Evolutionary conservation across 2,329 filamentous ascomycete genomes (phyloP), one percentile per base, ranked within the genome.

Genomic region (Stachybotrys echinatus): DNA sequence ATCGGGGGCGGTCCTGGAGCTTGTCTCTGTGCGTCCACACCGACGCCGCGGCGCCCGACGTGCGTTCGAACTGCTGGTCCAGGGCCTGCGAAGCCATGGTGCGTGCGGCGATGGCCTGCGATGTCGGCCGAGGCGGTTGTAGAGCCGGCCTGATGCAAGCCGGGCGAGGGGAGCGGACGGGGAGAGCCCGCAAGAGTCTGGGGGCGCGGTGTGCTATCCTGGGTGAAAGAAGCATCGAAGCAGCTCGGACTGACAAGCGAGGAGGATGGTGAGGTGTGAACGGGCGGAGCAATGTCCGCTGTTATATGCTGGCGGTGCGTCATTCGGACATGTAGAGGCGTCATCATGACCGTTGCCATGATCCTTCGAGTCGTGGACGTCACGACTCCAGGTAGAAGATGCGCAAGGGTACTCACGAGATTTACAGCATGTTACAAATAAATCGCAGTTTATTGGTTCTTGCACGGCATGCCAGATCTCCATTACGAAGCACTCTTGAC

Each of bases 11-110:
- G 3, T 58, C 56, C 0, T 50, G 53, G 0, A 81, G 79, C 1
- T 73, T 74, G 21, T 75, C 65, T 0, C 64, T 65, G 54, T 79
- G 76, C 0, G 77, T 62, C 78, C 79, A 83, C 19, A 82, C 79
- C 0, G 79, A 59, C 47, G 79, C 74, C 4, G 67, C 73, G 18
- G 68, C 64, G 34, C 79, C 78, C 1, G 76, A 78, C 5, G 78
- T 80, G 39, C 67, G 44, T 12, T 2, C 27, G 27, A 46, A 46
- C 27, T 34, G 27, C 27, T 34, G 10, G 5, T 14, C 14, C 10
- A 34, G 27, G 27, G 10, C 27, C 27, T 34, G 27, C 2, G 27
- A 8, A 14, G 27, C 27, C 27, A 34, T 34, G 27, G 27, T 34
- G 10, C 27, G 27, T 34, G 27, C 27, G 10, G 27, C 14, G 27